These are phyloP conservation scores for Cichorium intybus DNA, from an alignment of 140 eudicot species.

Conservation along the genomic window DNA sequence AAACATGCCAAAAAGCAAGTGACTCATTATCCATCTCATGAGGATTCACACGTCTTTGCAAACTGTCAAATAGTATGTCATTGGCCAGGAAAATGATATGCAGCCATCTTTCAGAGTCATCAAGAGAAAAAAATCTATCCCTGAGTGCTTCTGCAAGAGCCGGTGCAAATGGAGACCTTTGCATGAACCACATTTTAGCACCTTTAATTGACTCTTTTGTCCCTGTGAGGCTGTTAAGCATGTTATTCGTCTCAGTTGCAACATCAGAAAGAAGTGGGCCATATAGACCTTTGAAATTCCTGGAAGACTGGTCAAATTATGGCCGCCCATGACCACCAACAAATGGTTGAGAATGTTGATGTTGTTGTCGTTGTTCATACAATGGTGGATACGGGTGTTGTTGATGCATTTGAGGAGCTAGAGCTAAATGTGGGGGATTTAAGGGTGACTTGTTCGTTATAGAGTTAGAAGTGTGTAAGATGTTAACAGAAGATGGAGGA, in stretches of 20 bases:
- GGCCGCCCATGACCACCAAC: slow-evolving; percentile 64
- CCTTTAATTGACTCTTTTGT: slow-evolving; percentile 93
- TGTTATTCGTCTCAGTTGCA: slow-evolving; percentile 79
- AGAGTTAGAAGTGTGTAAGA: slow-evolving; percentile 73
- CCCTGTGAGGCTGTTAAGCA: slow-evolving; percentile 78
- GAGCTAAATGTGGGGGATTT: slow-evolving; percentile 43
- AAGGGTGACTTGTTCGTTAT: slow-evolving; percentile 53
- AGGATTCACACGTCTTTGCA: slow-evolving; percentile 81
- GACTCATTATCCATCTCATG: slow-evolving; percentile 93
- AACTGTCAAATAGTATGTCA: slow-evolving; percentile 95
- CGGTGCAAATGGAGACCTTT: slow-evolving; percentile 80
- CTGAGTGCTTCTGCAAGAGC: slow-evolving; percentile 85
- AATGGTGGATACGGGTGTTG: slow-evolving; percentile 67
- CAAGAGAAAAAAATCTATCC: slow-evolving; percentile 67
- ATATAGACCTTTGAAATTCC: slow-evolving; percentile 59
- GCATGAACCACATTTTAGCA: slow-evolving; percentile 98
- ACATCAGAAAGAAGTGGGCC: slow-evolving; percentile 93
- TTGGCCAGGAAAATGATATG: slow-evolving; percentile 90
- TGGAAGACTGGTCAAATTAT: slow-evolving; percentile 66
- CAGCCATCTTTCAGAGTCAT: slow-evolving; percentile 86
- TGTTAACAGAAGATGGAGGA: slow-evolving; percentile 53
- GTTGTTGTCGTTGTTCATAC: slow-evolving; percentile 73
- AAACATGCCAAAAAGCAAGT: slow-evolving; percentile 86
- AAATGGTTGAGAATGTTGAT: slow-evolving; percentile 67
- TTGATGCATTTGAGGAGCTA: slow-evolving; percentile 70